Base-by-base conservation (phyloP, 177 flowering plant species). In the Vitis hybrid region DNA sequence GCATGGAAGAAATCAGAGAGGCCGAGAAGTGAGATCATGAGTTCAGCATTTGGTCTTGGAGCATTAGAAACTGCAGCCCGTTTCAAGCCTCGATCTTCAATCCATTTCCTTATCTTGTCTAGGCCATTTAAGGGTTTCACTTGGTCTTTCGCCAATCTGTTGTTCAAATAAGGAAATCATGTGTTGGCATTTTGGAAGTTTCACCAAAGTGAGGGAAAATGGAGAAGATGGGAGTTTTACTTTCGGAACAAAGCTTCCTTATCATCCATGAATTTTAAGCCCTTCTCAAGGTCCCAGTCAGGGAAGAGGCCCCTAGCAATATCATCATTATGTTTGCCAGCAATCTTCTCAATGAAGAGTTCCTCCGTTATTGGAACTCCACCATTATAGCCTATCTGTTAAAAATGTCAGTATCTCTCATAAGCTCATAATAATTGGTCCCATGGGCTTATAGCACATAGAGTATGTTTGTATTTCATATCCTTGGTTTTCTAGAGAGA, bases 61-160 rank as follows among this genome's bases (percentile, higher is more conserved):
- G 99, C 97, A 85, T 96, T 96, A 1, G 97, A 89, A 48, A 96
- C 99, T 2, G 99, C 99, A 60, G 95, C 98, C 27, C 97, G 82
- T 77, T 90, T 96, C 82, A 92, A 70, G 49, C 97, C 98, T 51
- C 72, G 96, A 8, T 86, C 94, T 78, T 96, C 89, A 54, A 96
- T 72, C 99, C 99, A 96, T 84, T 87, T 87, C 75, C 70, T 81
- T 80, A 96, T 18, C 72, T 85, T 86, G 64, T 82, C 52, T 7
- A 96, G 82, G 32, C 99, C 99, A 56, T 72, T 64, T 21, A 93
- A 68, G 51, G 98, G 87, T 72, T 79, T 71, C 66, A 93, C 3
- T 62, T 91, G 76, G 14, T 88, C 90, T 30, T 72, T 5, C 4
- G 86, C 99, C 80, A 93, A 73, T 76, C 99, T 93, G 88, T 66